Base-by-base conservation (phyloP, 2,329 filamentous ascomycete species). In the Incumbomyces lentus region DNA sequence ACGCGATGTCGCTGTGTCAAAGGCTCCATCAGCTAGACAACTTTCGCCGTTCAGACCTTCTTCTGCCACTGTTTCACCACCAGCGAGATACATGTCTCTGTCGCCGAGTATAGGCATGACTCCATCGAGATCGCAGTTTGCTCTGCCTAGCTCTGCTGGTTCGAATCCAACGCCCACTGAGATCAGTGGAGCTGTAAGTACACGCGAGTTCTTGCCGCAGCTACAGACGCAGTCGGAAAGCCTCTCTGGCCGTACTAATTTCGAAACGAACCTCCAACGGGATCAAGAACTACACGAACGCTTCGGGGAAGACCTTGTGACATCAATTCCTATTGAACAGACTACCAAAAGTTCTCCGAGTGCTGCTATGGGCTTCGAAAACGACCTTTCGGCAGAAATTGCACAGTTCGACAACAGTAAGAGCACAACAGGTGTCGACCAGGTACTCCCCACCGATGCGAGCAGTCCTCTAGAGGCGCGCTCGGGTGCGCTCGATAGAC, bases 151-250 rank as follows among this genome's bases (percentile, higher is more conserved):
- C n/a, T n/a, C n/a, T 13, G 37, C 42, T 5, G 38, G 37, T 18
- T 37, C 42, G 10, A 33, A 45, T 19, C 33, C 42, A 2, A 37
- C 42, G 14, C 42, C 42, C n/a, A 22, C 38, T 29, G 33, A 45
- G 18, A 11, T 11, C 10, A 37, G 17, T 10, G 26, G 42, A 37
- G 14, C 11, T 10, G 33, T 16, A 11, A 22, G 38, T 13, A 2
- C 17, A 32, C 34, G 38, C 31, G 34, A 45, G 10, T 45, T 38
- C n/a, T 37, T 34, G 14, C 42, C 42, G 4, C 7, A 19, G 13
- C 26, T 30, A 2, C 18, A 37, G 16, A 6, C 42, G 4, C 42
- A 30, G 11, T 18, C 18, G 3, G 42, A 38, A 32, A 17, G 16
- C 6, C 7, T 13, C 10, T 12, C 17, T 22, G 40, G 17, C 3